Percentiles rank a stretch among this genome's conserved stretches.
phyloP scores from a whole-genome alignment of 176 grass and related monocot species.

The Themeda triandra region DNA sequence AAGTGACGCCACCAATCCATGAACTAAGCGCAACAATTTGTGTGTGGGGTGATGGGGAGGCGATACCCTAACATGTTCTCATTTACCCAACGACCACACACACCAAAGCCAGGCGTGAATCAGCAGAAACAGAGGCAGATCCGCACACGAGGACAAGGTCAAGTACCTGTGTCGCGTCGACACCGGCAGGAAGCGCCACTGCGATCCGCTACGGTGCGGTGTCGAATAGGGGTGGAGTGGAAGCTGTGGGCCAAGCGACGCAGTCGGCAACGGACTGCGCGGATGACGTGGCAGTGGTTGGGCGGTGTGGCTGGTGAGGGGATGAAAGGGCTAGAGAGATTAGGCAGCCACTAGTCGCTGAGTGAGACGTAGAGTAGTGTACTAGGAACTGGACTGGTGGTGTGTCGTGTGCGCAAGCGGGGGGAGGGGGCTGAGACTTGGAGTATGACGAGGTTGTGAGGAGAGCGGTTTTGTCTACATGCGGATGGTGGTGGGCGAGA shows the following conservation, averaged over 20 bases:
- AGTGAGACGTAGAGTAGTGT: not conserved
- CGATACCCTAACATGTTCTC: not conserved
- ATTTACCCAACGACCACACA: conserved; percentile 6
- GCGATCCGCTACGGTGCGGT: conserved; percentile 20
- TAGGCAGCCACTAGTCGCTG: conserved; percentile 10
- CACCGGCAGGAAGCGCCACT: not conserved
- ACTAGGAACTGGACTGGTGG: not conserved
- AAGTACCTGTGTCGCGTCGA: conserved; percentile 28
- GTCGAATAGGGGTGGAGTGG: not conserved
- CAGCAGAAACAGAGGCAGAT: conserved; percentile 30
- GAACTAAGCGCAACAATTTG: conserved; percentile 8
- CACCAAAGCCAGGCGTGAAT: conserved; percentile 7
- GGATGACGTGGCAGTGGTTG: not conserved
- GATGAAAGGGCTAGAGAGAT: conserved; percentile 20
- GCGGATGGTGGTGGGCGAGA: not conserved
- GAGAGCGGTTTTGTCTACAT: conserved; percentile 43
- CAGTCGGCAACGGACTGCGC: not conserved
- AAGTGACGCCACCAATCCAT: conserved; percentile 26
- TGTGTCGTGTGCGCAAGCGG: not conserved
- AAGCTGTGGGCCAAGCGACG: not conserved
- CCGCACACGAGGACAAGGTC: conserved; percentile 6
- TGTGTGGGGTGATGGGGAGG: not conserved
- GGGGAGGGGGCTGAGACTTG: not conserved
- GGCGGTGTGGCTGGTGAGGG: not conserved
- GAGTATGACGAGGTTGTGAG: conserved; percentile 20